Base-by-base conservation (phyloP, 345 rosid genomes). In the Diplotaxis tenuifolia region DNA sequence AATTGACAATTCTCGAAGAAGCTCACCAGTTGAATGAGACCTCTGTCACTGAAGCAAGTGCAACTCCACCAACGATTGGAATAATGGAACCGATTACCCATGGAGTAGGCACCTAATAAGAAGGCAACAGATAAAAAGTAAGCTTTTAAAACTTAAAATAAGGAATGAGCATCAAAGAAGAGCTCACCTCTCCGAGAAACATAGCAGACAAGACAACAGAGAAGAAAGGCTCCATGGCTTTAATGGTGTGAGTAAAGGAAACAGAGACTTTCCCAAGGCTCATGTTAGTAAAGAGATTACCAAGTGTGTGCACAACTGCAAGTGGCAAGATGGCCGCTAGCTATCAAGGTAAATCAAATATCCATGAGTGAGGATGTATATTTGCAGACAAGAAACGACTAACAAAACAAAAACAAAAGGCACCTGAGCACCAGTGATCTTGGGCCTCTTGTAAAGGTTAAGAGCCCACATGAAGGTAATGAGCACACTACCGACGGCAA, bases 141-240 rank as follows among this genome's bases (percentile, higher is more conserved):
- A 25, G 28, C 28, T 25, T n/a, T 25, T 5, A 25, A 25, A 25
- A 25, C 28, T 2, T 25, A 25, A 25, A 25, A 25, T 8, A 50
- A 50, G 15, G 34, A 29, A 28, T 25, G 69, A 69, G 19, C 3
- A 25, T 25, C 28, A 67, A 20, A 55, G 38, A 31, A 27, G 25
- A 12, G 47, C 15, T 14, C 36, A 92, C 99, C 94, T 96, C 99
- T 23, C 91, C 94, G 6, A 90, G 87, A 75, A 96, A 96, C 96
- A 96, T 89, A 40, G 97, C 91, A 62, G 99, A 96, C 40, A 96
- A 85, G 36, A 89, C 25, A 76, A 95, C 99, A 1, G 99, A 90
- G 88, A 95, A 95, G 83, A 95, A 90, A n/a, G 99, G 99, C 81
- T 95, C 99, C 91, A 82, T 87, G 40, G 99, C 99, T 84, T 95